A percentile compares a stretch with the other conserved stretches of the same genome.
Conservation (phyloP, 2,329 filamentous ascomycete species). For the Periglandula ipomoeae region DNA sequence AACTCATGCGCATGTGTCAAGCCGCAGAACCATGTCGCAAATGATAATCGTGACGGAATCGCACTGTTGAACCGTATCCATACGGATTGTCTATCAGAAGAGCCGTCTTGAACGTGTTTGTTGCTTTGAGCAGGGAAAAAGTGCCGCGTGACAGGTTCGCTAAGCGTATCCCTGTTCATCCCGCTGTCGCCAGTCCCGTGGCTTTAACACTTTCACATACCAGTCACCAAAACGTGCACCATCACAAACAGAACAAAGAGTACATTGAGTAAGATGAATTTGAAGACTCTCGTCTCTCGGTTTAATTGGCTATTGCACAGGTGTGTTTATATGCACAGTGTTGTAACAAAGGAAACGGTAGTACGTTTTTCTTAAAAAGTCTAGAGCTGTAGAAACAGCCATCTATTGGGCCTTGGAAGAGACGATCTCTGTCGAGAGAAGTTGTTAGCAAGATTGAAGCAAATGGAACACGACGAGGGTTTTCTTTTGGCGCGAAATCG, state of each 20-base stretch:
- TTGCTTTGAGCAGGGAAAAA: too few species aligned
- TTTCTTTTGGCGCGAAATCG: not conserved
- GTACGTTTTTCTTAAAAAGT: conserved; percentile 22
- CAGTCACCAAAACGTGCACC: not conserved
- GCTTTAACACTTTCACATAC: not conserved
- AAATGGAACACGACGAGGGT: not conserved
- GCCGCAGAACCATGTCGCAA: too few species aligned
- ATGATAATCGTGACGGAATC: too few species aligned
- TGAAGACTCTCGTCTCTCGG: conserved; percentile 5
- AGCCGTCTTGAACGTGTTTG: too few species aligned
- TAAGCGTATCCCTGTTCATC: too few species aligned
- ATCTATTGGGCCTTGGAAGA: conserved; percentile 55
- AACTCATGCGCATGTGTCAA: too few species aligned
- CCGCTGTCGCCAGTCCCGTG: not conserved
- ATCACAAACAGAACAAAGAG: not conserved
- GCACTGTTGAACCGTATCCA: too few species aligned
- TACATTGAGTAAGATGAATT: not conserved
- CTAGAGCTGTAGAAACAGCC: conserved; percentile 24
- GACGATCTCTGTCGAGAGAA: conserved; percentile 43
- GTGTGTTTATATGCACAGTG: conserved; percentile 48
- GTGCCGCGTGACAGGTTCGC: too few species aligned
- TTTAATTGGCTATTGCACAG: conserved; percentile 50
- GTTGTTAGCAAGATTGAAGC: conserved; percentile 23
- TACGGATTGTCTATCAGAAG: too few species aligned
- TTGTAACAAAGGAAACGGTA: conserved; percentile 42